Base-by-base conservation (phyloP, 192 early-diverging fungal species). In the Rhizophagus prolifer region DNA sequence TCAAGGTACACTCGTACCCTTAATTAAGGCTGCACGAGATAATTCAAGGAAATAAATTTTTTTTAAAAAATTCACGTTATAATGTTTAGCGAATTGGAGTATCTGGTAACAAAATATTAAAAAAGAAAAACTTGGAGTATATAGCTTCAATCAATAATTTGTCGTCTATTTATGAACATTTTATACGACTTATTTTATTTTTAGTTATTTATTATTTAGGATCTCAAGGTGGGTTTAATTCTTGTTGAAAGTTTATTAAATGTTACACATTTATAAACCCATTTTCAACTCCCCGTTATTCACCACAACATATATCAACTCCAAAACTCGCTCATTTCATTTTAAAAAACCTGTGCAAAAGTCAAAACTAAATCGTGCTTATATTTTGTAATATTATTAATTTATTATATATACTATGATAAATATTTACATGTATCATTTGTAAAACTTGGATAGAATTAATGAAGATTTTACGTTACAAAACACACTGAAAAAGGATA, bases 21-120 rank as follows among this genome's bases (percentile, higher is more conserved):
- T 96, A 34, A 97, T 98, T 78, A 89, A 88, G 30, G 86, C 89
- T 31, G 91, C 91, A 14, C 87, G 88, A 47, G 90, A 92, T 38
- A 87, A 87, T 70, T 80, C 80, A 59, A 80, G 65, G 25, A 75
- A 38, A 58, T 47, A 46, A 72, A 54, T 16, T 16, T 54, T 54
- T 16, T 16, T 54, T 54, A 14, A 54, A 54, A 54, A 19, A 54
- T 0, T 54, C 3, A 54, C 28, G 62, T 31, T 26, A 65, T 16
- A 65, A 65, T 26, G 23, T 25, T 25, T 38, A 38, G 36, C 36
- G 36, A 38, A 38, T 38, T 54, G 47, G 47, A 54, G 4, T 16
- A 54, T 54, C 16, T 19, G 13, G 13, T 19, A 54, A 14, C 47
- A 16, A n/a, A 13, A 54, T 19, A 54, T 19, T 19, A 54, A 54